A percentile compares a stretch with the other conserved stretches of the same genome.
These are phyloP conservation scores for Selenicereus undatus DNA, from an alignment of 148 eudicot genomes.

Conservation along the genomic window DNA sequence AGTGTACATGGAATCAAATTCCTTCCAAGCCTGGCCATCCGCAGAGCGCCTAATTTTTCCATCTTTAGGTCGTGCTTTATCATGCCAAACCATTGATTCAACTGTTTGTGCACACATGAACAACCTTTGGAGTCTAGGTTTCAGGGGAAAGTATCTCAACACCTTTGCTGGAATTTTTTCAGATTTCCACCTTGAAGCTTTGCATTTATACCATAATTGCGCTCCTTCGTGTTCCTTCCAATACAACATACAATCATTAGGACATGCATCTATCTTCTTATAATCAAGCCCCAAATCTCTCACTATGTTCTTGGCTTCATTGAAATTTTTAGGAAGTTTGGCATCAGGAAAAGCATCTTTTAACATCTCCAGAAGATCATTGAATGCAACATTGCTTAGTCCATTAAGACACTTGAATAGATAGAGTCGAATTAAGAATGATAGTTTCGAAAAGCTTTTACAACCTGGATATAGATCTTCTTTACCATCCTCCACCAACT, in stretches of 20 bases:
- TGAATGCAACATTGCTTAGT: neutral
- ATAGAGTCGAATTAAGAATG: neutral
- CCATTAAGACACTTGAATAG: neutral
- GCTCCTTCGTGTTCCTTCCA: too few species aligned
- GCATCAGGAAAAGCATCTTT: too few species aligned
- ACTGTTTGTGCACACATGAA: neutral
- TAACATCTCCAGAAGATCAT: too few species aligned
- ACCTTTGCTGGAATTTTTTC: neutral
- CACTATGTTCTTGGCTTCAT: too few species aligned
- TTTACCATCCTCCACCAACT: neutral
- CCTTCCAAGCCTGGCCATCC: neutral
- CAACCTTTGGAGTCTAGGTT: neutral
- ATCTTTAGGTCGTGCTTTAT: neutral
- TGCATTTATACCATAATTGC: too few species aligned
- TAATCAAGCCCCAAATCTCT: too few species aligned
- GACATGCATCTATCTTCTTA: too few species aligned
- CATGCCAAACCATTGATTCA: neutral
- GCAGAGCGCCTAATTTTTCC: neutral
- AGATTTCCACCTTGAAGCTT: too few species aligned
- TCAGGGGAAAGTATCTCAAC: neutral
- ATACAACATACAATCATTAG: too few species aligned
- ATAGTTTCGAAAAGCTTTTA: neutral
- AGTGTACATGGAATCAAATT: neutral
- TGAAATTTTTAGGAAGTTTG: too few species aligned
- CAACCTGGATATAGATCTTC: neutral